Conservation (phyloP, 2,329 filamentous ascomycete genomes). For the Lasiodiplodia theobromae region DNA sequence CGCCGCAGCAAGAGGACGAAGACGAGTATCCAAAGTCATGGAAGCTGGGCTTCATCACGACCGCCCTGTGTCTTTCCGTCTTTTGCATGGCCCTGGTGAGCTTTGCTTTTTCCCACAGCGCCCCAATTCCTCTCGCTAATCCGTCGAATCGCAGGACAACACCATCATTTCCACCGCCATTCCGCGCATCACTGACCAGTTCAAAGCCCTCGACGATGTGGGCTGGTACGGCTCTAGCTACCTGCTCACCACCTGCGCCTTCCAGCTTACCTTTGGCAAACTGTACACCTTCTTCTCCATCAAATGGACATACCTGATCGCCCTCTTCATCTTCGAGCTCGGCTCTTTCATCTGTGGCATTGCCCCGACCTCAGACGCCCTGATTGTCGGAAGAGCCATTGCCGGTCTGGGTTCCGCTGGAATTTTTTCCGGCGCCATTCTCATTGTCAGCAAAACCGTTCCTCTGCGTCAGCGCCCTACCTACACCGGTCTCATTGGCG, state of each 20-base stretch:
- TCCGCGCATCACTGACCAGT: slow-evolving; percentile 40
- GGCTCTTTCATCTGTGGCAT: slow-evolving; percentile 61
- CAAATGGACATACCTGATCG: slow-evolving; percentile 56
- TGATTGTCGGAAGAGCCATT: slow-evolving; percentile 61
- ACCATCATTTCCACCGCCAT: slow-evolving; percentile 43
- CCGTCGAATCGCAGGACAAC: slow-evolving; percentile 15
- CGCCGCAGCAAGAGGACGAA: slow-evolving; percentile 38
- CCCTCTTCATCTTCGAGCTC: slow-evolving; percentile 58
- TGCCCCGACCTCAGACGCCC: slow-evolving; percentile 55
- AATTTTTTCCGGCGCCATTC: slow-evolving; percentile 57
- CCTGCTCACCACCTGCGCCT: slow-evolving; percentile 51
- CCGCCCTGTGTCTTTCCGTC: slow-evolving; percentile 40
- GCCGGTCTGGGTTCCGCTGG: slow-evolving; percentile 60
- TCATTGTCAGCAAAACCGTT: slow-evolving; percentile 55
- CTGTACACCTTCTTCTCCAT: slow-evolving; percentile 56
- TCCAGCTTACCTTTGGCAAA: slow-evolving; percentile 49
- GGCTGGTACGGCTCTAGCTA: slow-evolving; percentile 46
- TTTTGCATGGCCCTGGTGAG: slow-evolving; percentile 39
- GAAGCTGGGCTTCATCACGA: slow-evolving; percentile 38
- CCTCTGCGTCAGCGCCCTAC: slow-evolving; percentile 55
- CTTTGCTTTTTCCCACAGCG: background rate
- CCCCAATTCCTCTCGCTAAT: slow-evolving; percentile 17
- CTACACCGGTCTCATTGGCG: slow-evolving; percentile 55
- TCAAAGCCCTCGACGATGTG: slow-evolving; percentile 36
- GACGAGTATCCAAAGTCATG: slow-evolving; percentile 44